A percentile compares a stretch with the other conserved stretches of the same genome.
Evolutionary conservation across 257 asterid genomes (phyloP).

Genomic region (Schizonepeta tenuifolia): DNA sequence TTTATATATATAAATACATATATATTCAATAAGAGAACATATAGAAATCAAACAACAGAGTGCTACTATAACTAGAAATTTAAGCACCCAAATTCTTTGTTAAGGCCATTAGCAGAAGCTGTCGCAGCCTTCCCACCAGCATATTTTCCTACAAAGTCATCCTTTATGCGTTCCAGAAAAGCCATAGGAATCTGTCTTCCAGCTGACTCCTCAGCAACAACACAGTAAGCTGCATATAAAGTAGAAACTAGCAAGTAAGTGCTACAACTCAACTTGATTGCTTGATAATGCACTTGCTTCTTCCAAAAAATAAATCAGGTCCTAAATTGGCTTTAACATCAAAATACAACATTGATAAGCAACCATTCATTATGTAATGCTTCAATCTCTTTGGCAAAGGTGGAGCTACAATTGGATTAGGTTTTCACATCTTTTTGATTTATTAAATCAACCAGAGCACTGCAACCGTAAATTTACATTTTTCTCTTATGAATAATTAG

Average conservation of each 20-base stretch:
- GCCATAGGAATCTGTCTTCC: conserved; percentile 87
- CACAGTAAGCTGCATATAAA: conserved; percentile 68
- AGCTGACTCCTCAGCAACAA: conserved; percentile 88
- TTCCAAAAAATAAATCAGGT: background rate
- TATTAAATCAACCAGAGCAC: background rate
- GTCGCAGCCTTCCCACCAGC: conserved; percentile 81
- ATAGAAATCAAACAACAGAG: background rate
- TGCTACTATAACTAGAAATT: background rate
- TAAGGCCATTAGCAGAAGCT: conserved; percentile 72
- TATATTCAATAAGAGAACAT: conserved; percentile 1
- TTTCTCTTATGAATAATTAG: background rate
- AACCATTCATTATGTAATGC: background rate
- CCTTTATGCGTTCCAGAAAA: conserved; percentile 78
- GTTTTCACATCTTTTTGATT: background rate
- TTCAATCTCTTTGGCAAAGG: background rate
- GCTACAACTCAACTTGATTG: background rate
- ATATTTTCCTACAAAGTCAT: conserved; percentile 71
- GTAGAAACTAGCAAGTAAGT: conserved; percentile 19
- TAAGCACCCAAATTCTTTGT: conserved; percentile 72
- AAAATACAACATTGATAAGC: background rate
- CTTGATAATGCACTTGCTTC: conserved; percentile 12
- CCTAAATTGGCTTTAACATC: background rate
- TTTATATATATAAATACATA: background rate
- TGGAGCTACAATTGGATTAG: background rate
- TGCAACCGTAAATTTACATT: conserved; percentile 8